Percentiles rank a stretch among this genome's conserved stretches.
phyloP scores from a whole-genome alignment of 2,329 filamentous ascomycete genomes.

The Pestalotiopsis sp. region DNA sequence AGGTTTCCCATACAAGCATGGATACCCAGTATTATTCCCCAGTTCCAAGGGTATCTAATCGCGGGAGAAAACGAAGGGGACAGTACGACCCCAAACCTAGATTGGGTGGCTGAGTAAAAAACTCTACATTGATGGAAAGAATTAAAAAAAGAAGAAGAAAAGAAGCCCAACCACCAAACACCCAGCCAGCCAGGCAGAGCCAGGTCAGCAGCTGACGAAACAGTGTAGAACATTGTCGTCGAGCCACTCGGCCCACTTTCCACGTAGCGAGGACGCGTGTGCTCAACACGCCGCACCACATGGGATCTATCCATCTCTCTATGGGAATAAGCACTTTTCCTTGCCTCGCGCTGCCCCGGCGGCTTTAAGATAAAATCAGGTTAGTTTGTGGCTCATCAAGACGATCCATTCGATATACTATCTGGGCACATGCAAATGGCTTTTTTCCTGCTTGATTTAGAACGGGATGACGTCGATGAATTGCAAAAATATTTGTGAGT shows the following conservation, averaged over 20 bases:
- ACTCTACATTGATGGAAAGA: too few relatives aligned
- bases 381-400: not conserved
- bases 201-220: slow-evolving; percentile 2
- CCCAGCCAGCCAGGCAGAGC: not conserved
- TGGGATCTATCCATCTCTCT: not conserved
- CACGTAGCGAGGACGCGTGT: slow-evolving; percentile 13
- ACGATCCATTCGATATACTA: not conserved
- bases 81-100: too few relatives aligned
- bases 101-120: too few relatives aligned
- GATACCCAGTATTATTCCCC: not conserved
- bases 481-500: not conserved
- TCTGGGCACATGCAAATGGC: not conserved
- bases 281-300: not conserved
- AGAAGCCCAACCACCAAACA: too few relatives aligned
- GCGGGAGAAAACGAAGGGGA: too few relatives aligned
- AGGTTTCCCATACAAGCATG: not conserved
- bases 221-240: not conserved
- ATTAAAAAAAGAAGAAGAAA: too few relatives aligned
- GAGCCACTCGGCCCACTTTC: slow-evolving; percentile 15
- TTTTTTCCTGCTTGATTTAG: not conserved
- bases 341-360: not conserved
- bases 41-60: too few relatives aligned
- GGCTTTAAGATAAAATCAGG: not conserved
- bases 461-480: slow-evolving; percentile 5
- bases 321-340: not conserved